Conservation (phyloP, 1,284 basidiomycete genomes). For the Xerocomus minutiporus region DNA sequence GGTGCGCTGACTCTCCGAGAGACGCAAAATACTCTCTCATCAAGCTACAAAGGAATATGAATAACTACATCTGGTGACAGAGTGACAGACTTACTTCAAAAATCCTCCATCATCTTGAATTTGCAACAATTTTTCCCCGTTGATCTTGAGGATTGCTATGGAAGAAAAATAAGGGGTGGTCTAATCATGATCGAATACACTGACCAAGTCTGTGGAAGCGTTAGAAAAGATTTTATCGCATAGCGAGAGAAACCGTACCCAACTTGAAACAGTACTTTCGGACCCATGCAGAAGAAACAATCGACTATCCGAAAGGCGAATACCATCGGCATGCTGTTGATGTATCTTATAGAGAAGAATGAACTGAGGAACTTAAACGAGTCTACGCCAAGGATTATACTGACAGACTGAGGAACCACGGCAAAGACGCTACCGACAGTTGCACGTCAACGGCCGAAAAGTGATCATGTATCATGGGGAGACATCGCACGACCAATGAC, state of each 20-base stretch:
- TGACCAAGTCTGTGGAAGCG: slow-evolving; percentile 39
- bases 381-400: slow-evolving; percentile 24
- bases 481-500: slow-evolving; percentile 85
- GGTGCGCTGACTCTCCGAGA: slow-evolving; percentile 93
- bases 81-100: slow-evolving; percentile 63
- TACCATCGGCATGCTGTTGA: slow-evolving; percentile 99
- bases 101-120: slow-evolving; percentile 98
- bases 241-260: slow-evolving; percentile 53
- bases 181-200: slow-evolving; percentile 19
- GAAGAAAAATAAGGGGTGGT: slow-evolving; percentile 7
- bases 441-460: slow-evolving; percentile 92
- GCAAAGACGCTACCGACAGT: slow-evolving; percentile 92
- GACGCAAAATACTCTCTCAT: slow-evolving; percentile 95
- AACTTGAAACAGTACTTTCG: slow-evolving; percentile 96
- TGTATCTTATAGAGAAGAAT: slow-evolving; percentile 54
- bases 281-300: slow-evolving; percentile 99
- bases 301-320: slow-evolving; percentile 99
- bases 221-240: slow-evolving; percentile 11
- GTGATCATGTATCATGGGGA: slow-evolving; percentile 93
- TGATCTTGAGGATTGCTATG: slow-evolving; percentile 94
- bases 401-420: slow-evolving; percentile 95
- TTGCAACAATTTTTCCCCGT: slow-evolving; percentile 90
- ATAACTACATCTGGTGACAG: slow-evolving; percentile 31
- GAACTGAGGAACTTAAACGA: not conserved
- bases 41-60: slow-evolving; percentile 45